Evolutionary conservation across 2,329 filamentous ascomycete genomes (phyloP), one percentile per base, ranked within the genome.

Genomic region (Rutstroemia sp.): DNA sequence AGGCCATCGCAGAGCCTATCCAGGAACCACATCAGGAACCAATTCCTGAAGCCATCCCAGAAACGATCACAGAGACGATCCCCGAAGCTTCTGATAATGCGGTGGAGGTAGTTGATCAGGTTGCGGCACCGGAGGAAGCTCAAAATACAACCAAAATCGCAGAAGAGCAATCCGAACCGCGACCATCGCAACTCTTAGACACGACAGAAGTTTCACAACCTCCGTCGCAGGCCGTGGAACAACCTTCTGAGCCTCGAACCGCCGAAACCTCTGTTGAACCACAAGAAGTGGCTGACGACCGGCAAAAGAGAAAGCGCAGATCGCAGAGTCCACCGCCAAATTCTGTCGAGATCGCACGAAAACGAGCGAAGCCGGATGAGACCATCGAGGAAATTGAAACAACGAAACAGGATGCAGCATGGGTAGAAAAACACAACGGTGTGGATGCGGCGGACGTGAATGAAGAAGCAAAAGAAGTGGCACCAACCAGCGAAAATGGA

Each of bases 301-400:
- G 74, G 42, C 80, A 81, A 63, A 88, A 86, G 70, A 78, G 85
- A 59, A 88, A 87, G 69, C 81, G 84, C 63, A 78, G 83, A 63
- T 88, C 83, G 45, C 75, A 76, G 56, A 87, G 78, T 56, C 85
- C 84, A 38, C 73, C 78, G 19, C 80, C 80, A 8, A 77, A 75
- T 9, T 71, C 74, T 23, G 76, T 82, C 56, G 77, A 80, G 14
- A 70, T 77, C 48, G 74, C 76, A 46, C 74, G 73, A 51, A 87
- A 87, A 67, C 82, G 79, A 59, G 71, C 75, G 10, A 79, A 78
- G 61, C 71, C 76, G 48, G 75, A 72, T 41, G 67, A 68, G 44
- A 58, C 60, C 42, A 39, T 30, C 19, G 55, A 59, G 21, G 57
- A 58, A 14, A 48, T 25, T 30, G 57, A 54, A 25, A 61, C 58